Percentiles rank a stretch among this genome's conserved stretches.
Conservation (phyloP, 768 basidiomycete species). For the Rhodotorula toruloides region DNA sequence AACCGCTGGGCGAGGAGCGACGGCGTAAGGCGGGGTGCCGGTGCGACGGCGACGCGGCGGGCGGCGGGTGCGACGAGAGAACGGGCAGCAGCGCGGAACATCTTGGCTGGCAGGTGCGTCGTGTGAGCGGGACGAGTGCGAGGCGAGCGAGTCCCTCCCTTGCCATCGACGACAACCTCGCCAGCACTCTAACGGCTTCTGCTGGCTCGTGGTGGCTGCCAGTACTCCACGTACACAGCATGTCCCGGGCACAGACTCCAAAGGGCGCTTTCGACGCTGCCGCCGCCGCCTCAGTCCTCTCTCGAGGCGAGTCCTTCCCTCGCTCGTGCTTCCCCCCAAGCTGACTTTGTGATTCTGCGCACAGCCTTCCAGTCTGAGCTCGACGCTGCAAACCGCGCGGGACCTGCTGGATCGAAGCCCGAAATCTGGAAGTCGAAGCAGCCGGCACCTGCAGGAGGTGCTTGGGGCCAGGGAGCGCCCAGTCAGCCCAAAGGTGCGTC, state of each 20-base stretch:
- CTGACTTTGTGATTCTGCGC: neutral
- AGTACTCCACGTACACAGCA: no score
- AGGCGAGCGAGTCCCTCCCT: neutral
- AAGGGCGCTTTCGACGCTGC: neutral
- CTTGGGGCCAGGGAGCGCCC: neutral
- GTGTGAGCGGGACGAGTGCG: neutral
- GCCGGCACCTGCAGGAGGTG: neutral
- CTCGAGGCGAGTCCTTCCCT: neutral
- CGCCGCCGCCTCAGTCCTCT: neutral
- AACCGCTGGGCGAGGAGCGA: conserved; percentile 21
- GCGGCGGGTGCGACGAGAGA: conserved; percentile 19
- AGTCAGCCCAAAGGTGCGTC: conserved; percentile 24
- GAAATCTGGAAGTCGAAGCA: conserved; percentile 18
- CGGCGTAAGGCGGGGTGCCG: conserved; percentile 10
- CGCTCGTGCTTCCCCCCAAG: neutral
- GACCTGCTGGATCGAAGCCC: neutral
- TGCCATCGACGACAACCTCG: neutral
- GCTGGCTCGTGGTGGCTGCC: no score
- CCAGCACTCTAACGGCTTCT: no score
- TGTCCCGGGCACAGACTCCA: conserved; percentile 13
- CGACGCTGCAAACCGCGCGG: conserved; percentile 13
- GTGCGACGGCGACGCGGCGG: conserved; percentile 16
- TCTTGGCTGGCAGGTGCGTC: neutral
- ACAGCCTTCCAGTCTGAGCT: conserved; percentile 25
- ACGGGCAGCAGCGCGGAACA: conserved; percentile 35